Base-by-base conservation (phyloP, 768 basidiomycete species). In the Naematelia aurantialba region DNA sequence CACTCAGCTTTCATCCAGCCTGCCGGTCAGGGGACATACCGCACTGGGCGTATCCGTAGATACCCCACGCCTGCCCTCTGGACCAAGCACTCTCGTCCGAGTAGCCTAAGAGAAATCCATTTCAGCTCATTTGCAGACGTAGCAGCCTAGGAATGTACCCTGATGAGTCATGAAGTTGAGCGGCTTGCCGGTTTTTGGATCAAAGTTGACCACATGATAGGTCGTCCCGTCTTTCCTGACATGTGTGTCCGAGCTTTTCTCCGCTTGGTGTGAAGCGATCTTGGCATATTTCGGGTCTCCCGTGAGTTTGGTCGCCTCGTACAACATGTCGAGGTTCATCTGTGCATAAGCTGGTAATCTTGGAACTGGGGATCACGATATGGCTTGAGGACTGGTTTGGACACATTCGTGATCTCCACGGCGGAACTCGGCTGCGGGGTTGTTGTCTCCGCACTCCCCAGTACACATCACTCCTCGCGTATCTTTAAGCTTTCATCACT, bases 241-340 rank as follows among this genome's bases (percentile, higher is more conserved):
- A 47, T 73, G 71, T 0, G 64, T 63, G 5, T 29, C 55, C 8
- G 59, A 55, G 3, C 62, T 61, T 42, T 54, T 60, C 55, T 70
- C 69, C 12, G 71, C 71, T 55, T 70, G 69, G 21, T 60, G 44
- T 13, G 57, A 68, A 3, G 71, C 71, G 46, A 67, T 56, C 5
- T 62, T 49, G 11, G 69, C 71, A 50, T 66, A 73, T 24, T 51
- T 30, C 14, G 55, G 47, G 53, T 70, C 62, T 2, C 67, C 66
- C 14, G 69, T 73, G 17, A 66, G 55, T 12, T 66, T 44, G 3
- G 69, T 66, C 4, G 67, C 69, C 58, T 66, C 59, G 53, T 70
- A 73, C 46, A 73, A 34, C 24, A 73, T 47, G 45, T 70, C 69
- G 2, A 73, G 67, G 47, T 73, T 73, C 71, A 73, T 73, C 68